Evolutionary conservation across 2,329 filamentous ascomycete species (phyloP), one percentile per base, ranked within the genome.

Genomic region (Sporothrix schenckii): DNA sequence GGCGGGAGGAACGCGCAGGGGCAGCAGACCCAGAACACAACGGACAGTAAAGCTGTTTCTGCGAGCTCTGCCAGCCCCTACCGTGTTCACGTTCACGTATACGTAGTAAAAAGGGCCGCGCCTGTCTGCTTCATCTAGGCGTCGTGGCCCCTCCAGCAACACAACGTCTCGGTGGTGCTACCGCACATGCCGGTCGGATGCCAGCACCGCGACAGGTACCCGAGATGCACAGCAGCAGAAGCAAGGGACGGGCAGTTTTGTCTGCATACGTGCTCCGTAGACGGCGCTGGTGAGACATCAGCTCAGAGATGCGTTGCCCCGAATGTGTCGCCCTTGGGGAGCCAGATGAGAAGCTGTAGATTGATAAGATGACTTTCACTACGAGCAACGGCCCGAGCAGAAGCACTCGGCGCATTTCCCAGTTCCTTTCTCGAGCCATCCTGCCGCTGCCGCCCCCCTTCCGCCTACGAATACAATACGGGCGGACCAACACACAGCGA

Each of bases 121-220:
- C 47, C 56, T 50, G 14, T 44, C 19, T 10, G 21, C 39, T 10
- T 61, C 39, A 27, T 39, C 24, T 54, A 19, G 41, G 7, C 11
- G 24, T 16, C 21, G 41, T 34, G 30, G 44, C 47, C 53, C 16
- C 41, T 65, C 41, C 24, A 61, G 63, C 47, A 13, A 14, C 63
- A 70, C 39, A 47, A n/a, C 49, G 47, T 47, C n/a, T 68, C 54
- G 65, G 69, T 13, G 69, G 65, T 70, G 56, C 58, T n/a, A 70
- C 69, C 44, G 56, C 65, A 70, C 69, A 70, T 68, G 65, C 69
- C 63, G 65, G 65, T 16, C 63, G 53, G 54, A 27, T 61, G 53
- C 54, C 47, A 21, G 53, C 66, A 44, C 53, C 30, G 65, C 69
- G 47, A 61, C 65, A 68, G 63, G 69, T 63, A 63, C 54, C 65